Evolutionary conservation across 306 rosid species (phyloP).

Genomic region (Trifolium subterraneum): DNA sequence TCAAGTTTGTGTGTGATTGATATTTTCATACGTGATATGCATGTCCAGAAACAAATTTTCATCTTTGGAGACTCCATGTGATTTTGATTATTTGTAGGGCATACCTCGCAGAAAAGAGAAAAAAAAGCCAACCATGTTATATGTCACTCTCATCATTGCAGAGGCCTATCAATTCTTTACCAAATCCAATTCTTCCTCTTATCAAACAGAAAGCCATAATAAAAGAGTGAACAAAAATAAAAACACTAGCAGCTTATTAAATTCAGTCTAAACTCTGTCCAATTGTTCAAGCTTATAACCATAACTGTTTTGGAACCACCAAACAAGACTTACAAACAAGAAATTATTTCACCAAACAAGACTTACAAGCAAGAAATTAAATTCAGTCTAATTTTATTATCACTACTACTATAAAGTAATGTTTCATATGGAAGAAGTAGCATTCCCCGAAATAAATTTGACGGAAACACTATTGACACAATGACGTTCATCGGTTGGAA

Average conservation of each 20-base stretch:
- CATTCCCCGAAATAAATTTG: conserved; percentile 58
- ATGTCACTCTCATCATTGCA: not conserved
- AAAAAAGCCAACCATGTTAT: not conserved
- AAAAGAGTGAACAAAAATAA: not conserved
- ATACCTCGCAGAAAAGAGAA: not conserved
- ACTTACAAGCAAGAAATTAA: too few species aligned
- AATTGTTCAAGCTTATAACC: not conserved
- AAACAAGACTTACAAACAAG: not conserved
- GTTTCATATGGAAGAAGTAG: conserved; percentile 48
- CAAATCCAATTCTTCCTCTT: not conserved
- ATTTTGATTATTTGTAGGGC: not conserved
- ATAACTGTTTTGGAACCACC: conserved; percentile 6
- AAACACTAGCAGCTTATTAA: conserved; percentile 24
- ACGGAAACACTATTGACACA: conserved; percentile 87
- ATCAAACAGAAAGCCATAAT: not conserved
- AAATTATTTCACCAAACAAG: not conserved
- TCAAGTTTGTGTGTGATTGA: too few species aligned
- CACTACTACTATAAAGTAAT: not conserved
- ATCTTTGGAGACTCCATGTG: too few species aligned
- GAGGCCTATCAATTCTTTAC: not conserved
- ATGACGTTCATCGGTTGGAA: conserved; percentile 87
- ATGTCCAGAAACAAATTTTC: too few species aligned
- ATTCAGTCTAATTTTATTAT: too few species aligned
- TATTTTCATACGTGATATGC: too few species aligned
- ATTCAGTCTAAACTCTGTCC: not conserved